phyloP scores from a whole-genome alignment of 1,139 yeast genomes.

The Hemisphaericaspora xylofermentans region DNA sequence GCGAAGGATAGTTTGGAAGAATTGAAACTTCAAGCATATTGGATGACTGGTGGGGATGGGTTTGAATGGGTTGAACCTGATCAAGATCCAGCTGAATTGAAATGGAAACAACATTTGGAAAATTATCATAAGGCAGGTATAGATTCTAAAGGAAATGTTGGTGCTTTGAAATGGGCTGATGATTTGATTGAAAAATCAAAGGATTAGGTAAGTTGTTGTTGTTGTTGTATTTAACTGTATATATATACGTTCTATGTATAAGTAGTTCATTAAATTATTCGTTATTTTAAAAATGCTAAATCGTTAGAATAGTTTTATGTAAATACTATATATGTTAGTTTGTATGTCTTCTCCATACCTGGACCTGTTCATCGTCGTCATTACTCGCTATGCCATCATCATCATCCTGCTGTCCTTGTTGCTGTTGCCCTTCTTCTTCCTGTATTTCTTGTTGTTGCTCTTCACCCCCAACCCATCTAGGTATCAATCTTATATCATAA shows the following conservation, averaged over 20 bases:
- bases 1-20: constrained; percentile 51
- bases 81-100: constrained; percentile 70
- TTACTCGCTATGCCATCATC: no score
- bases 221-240: background rate
- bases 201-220: background rate
- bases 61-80: constrained; percentile 82
- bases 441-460: constrained; percentile 5
- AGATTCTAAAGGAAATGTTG: constrained; percentile 13
- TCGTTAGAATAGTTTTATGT: no score
- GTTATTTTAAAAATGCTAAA: no score
- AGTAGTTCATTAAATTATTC: background rate
- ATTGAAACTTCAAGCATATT: constrained; percentile 64
- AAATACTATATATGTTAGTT: background rate
- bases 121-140: constrained; percentile 23
- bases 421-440: background rate
- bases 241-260: background rate
- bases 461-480: constrained; percentile 18
- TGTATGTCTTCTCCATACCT: background rate
- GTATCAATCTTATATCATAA: constrained; percentile 46
- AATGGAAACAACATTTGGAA: constrained; percentile 48
- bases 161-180: constrained; percentile 38
- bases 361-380: no score
- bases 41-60: constrained; percentile 76
- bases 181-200: constrained; percentile 26
- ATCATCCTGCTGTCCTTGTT: no score